Evolutionary conservation across 345 rosid genomes (phyloP), one percentile per base, ranked within the genome.

Genomic region (Capsella bursapastoris): DNA sequence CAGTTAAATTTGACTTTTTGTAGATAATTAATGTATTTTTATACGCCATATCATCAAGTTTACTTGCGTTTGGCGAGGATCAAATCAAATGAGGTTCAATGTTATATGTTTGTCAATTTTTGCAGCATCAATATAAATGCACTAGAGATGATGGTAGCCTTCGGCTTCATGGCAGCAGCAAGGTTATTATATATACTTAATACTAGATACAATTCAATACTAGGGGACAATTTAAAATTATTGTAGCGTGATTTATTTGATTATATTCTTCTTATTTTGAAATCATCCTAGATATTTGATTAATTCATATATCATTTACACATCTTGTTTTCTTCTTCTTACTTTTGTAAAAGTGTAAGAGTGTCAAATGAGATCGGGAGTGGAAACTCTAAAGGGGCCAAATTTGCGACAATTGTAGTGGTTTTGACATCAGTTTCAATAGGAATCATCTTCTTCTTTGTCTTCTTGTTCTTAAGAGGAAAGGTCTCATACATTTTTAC

Each of bases 361-460:
- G 94, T 90, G 44, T 82, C 97, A 12, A 92, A 92, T 64, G 97
- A 92, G 49, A 89, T 92, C 4, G 96, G 96, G 45, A 76, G 85
- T 74, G 96, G 91, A 59, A 86, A 83, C 79, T 52, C 90, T 5
- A 82, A 61, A 27, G 83, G 80, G 32, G 85, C 89, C 9, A 90
- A 84, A 56, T 86, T 87, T 66, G 86, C 92, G 2, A 79, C 87
- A 29, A 37, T 72, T 67, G 41, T 56, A 34, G 67, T 64, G 35
- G 85, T 86, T 45, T 49, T 67, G 10, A 81, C 84, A 34, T 91
- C 97, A n/a, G 70, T 91, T 3, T 13, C 35, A 15, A 78, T 91
- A 6, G 95, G 97, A 71, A 45, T 75, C 11, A 76, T 81, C 37
- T 47, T 86, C 1, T 89, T 86, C 18, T 15, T 79, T 25, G 1